A percentile compares a stretch with the other conserved stretches of the same genome.
Evolutionary conservation across 2,329 filamentous ascomycete genomes (phyloP).

Genomic region (Aspergillus fumigatus): DNA sequence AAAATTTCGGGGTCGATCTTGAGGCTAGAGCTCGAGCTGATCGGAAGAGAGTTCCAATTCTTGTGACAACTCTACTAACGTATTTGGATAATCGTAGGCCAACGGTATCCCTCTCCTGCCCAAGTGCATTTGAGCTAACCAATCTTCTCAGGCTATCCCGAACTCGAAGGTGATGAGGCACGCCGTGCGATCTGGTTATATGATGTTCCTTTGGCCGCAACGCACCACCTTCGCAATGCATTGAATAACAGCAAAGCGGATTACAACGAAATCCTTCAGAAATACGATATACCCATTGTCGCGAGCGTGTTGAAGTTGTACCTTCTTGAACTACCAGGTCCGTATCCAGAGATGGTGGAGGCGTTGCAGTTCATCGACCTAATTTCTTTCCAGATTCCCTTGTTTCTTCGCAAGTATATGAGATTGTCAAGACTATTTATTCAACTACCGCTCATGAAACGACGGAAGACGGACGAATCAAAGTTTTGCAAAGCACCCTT

Average conservation of each 20-base stretch:
- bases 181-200: constrained; percentile 89
- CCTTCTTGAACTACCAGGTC: constrained; percentile 87
- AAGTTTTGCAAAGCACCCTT: constrained; percentile 91
- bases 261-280: constrained; percentile 69
- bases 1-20: constrained; percentile 97
- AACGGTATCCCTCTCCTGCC: not conserved
- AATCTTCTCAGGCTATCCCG: constrained; percentile 67
- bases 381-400: constrained; percentile 67
- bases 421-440: constrained; percentile 98
- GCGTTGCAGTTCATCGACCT: not conserved
- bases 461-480: constrained; percentile 73
- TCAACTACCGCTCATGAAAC: constrained; percentile 72
- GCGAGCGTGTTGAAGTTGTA: constrained; percentile 92
- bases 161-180: constrained; percentile 93
- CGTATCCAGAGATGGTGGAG: constrained; percentile 28
- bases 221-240: constrained; percentile 74
- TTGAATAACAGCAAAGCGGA: constrained; percentile 86
- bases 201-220: constrained; percentile 79
- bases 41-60: constrained; percentile 87
- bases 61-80: constrained; percentile 88
- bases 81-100: constrained; percentile 77
- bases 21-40: constrained; percentile 90
- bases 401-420: constrained; percentile 96
- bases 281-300: constrained; percentile 91
- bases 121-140: constrained; percentile 3